These are phyloP conservation scores for Petunia hybrid DNA, from an alignment of 305 asterid species.

Conservation along the genomic window DNA sequence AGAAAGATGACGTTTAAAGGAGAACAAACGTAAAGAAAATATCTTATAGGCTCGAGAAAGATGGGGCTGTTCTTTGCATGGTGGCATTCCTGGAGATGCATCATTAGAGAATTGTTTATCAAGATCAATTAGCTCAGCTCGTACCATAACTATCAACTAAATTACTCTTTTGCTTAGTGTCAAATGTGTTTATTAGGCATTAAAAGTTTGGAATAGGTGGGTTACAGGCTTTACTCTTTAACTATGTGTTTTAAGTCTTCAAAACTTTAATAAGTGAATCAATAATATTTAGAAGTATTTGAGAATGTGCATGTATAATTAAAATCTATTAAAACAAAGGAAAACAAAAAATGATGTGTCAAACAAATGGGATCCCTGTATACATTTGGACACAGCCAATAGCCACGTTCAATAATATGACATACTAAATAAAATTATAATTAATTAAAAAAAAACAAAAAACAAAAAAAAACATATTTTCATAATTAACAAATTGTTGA, in stretches of 20 bases:
- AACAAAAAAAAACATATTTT: too few relatives aligned
- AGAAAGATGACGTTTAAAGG: neutral
- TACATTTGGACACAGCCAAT: neutral
- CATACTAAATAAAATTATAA: neutral
- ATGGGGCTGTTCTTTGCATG: neutral
- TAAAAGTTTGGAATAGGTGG: neutral
- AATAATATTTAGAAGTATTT: too few relatives aligned
- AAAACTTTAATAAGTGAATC: neutral
- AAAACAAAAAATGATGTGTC: neutral
- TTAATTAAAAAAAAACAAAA: too few relatives aligned
- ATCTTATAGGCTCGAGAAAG: neutral
- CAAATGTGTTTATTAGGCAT: too few relatives aligned
- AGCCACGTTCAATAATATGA: neutral
- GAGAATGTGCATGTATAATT: neutral
- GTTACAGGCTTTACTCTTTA: too few relatives aligned
- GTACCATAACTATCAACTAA: too few relatives aligned
- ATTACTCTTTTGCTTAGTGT: too few relatives aligned
- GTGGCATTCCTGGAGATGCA: too few relatives aligned
- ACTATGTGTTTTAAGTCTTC: neutral
- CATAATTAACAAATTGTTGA: too few relatives aligned
- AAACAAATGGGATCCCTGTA: neutral
- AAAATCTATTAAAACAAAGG: too few relatives aligned
- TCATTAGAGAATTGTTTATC: too few relatives aligned
- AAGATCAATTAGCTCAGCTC: too few relatives aligned
- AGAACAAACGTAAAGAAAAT: neutral